Conservation (phyloP, 2,329 filamentous ascomycete genomes). For the Sphaerostilbella broomeana region DNA sequence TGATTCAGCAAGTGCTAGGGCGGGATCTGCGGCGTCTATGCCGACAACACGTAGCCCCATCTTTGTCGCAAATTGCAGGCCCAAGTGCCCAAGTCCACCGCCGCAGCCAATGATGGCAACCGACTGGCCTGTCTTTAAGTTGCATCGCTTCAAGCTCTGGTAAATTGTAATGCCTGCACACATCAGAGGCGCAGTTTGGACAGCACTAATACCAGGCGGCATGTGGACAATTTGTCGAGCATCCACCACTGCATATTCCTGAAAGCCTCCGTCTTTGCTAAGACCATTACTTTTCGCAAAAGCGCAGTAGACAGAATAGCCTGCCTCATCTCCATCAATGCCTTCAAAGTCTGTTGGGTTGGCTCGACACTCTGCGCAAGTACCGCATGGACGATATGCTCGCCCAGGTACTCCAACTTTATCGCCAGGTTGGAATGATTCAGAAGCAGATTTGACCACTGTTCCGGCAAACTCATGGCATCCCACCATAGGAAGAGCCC, state of each 20-base stretch:
- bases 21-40: not conserved
- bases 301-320: not conserved
- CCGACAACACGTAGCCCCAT: not conserved
- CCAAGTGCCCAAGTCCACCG: not conserved
- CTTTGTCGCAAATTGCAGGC: not conserved
- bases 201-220: not conserved
- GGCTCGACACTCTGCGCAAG: not conserved
- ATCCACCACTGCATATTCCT: not conserved
- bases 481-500: not conserved
- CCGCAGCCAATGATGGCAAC: not conserved
- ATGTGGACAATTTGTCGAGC: not conserved
- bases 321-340: not conserved
- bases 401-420: not conserved
- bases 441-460: not conserved
- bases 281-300: not conserved
- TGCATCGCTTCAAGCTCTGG: not conserved
- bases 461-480: not conserved
- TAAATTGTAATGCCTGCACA: not conserved
- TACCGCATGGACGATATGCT: not conserved
- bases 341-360: not conserved
- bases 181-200: not conserved
- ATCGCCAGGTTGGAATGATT: not conserved
- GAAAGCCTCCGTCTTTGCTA: not conserved
- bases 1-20: not conserved
- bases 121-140: not conserved